Evolutionary conservation across 306 rosid genomes (phyloP).

Genomic region (Vigna angularis): DNA sequence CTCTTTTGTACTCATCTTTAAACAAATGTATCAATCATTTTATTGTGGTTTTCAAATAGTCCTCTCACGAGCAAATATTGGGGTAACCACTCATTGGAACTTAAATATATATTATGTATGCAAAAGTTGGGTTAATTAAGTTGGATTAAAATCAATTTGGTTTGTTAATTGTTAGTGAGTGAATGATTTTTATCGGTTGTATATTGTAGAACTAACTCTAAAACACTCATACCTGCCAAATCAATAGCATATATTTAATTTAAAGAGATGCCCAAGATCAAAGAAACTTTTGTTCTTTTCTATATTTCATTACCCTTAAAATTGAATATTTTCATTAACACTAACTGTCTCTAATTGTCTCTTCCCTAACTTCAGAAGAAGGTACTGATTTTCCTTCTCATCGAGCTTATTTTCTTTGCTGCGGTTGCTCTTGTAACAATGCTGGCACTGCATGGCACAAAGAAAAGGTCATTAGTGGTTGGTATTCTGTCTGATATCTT

Average conservation of each 20-base stretch:
- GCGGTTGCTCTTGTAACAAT: conserved; percentile 49
- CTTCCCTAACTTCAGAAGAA: conserved; percentile 53
- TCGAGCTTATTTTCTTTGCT: conserved; percentile 51
- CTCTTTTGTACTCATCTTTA: neutral
- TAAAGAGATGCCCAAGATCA: too few relatives aligned
- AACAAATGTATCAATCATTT: neutral
- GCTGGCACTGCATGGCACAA: conserved; percentile 49
- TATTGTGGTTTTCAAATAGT: neutral
- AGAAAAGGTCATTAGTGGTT: conserved; percentile 60
- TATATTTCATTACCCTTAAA: neutral
- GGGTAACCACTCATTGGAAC: neutral
- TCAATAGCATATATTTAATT: too few relatives aligned
- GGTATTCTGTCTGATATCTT: conserved; percentile 72
- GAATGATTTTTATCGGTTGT: too few relatives aligned
- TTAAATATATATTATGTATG: too few relatives aligned
- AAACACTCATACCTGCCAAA: too few relatives aligned
- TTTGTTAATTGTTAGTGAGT: too few relatives aligned
- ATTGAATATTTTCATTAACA: neutral
- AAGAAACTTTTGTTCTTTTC: neutral
- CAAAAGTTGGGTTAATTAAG: too few relatives aligned
- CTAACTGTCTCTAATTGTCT: conserved; percentile 7
- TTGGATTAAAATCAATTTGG: too few relatives aligned
- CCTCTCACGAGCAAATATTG: neutral
- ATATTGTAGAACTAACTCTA: too few relatives aligned
- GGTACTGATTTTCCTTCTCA: conserved; percentile 12